Evolutionary conservation across 345 rosid genomes (phyloP).

Genomic region (Rhodamnia argentea): DNA sequence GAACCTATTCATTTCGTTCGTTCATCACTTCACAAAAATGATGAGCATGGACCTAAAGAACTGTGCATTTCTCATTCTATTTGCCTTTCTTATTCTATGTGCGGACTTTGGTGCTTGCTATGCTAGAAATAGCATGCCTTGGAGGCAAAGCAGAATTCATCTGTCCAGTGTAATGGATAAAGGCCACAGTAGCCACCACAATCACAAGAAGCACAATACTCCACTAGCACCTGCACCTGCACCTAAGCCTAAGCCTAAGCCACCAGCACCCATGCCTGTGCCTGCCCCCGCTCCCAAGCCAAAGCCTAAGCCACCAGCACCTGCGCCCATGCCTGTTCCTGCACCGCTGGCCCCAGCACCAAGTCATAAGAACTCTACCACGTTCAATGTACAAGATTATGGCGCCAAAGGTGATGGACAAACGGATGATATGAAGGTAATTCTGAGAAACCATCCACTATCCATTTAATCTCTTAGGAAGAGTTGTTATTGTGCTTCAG

Average conservation of each 20-base stretch:
- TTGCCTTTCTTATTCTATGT: constrained; percentile 17
- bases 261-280: not conserved
- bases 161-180: not conserved
- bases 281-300: not conserved
- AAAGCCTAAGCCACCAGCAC: not conserved
- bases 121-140: constrained; percentile 31
- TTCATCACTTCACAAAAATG: not conserved
- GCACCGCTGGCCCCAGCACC: not conserved
- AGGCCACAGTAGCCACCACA: not conserved
- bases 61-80: not conserved
- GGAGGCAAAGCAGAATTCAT: constrained; percentile 5
- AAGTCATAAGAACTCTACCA: constrained; percentile 1
- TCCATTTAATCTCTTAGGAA: not conserved
- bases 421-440: constrained; percentile 66
- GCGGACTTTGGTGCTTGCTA: constrained; percentile 21
- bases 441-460: not conserved
- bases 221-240: not conserved
- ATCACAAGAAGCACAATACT: not conserved
- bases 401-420: constrained; percentile 82
- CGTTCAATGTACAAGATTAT: constrained; percentile 40
- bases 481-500: not conserved
- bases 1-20: not conserved
- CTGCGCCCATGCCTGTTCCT: not conserved
- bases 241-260: not conserved
- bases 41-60: not conserved